Conservation (phyloP, 2,329 filamentous ascomycete genomes). For the Cladosporium sp. region DNA sequence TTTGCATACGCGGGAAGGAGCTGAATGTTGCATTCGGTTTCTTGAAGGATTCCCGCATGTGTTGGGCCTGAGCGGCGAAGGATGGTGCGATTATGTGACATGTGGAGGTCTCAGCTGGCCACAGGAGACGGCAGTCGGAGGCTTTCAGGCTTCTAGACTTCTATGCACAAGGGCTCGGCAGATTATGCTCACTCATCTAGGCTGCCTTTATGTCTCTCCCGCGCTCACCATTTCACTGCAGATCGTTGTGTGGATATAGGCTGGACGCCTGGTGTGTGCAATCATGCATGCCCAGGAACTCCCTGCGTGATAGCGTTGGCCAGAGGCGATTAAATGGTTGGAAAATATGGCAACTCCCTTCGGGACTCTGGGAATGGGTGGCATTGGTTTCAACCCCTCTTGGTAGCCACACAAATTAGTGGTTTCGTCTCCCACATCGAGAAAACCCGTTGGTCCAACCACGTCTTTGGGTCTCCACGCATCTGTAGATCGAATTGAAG, state of each 20-base stretch:
- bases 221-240: neutral
- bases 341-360: neutral
- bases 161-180: neutral
- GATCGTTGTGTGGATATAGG: neutral
- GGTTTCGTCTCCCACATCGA: slow-evolving; percentile 35
- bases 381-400: neutral
- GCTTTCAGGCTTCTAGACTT: neutral
- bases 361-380: neutral
- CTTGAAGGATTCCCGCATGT: neutral
- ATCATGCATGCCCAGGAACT: neutral
- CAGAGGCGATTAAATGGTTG: neutral
- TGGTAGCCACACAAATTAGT: slow-evolving; percentile 23
- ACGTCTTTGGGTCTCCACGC: slow-evolving; percentile 29
- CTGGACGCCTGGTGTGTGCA: neutral
- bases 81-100: neutral
- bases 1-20: neutral
- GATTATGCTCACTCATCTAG: neutral
- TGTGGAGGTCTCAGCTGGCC: neutral
- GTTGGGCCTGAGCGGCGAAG: neutral
- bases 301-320: neutral
- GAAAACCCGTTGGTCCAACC: slow-evolving; percentile 35
- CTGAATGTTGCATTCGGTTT: neutral
- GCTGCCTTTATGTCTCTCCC: neutral
- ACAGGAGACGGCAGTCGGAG: neutral
- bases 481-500: slow-evolving; percentile 40